phyloP scores from a whole-genome alignment of 139 green algal species.

The Raphidocelis subcapitata region DNA sequence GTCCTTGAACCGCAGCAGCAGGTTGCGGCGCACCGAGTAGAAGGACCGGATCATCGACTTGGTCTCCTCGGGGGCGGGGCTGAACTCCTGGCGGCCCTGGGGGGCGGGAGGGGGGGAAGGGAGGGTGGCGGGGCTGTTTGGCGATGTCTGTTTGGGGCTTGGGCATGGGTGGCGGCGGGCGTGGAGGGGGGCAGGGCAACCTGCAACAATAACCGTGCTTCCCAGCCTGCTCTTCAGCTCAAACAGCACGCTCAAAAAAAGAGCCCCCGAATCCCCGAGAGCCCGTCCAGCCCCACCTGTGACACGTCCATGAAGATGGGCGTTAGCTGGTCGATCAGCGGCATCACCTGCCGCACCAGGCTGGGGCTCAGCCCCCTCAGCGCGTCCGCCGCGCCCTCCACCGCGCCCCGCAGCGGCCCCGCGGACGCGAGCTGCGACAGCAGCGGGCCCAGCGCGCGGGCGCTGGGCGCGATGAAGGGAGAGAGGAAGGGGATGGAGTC shows the following conservation, averaged over 20 bases:
- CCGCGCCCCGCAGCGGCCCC: constrained; percentile 38
- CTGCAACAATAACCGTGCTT: no score
- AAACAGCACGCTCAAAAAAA: no score
- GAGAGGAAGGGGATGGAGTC: constrained; percentile 80
- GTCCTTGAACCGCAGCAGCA: constrained; percentile 86
- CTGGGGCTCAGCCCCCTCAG: constrained; percentile 56
- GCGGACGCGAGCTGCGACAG: constrained; percentile 66
- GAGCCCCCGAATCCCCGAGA: no score
- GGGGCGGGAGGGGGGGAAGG: neutral
- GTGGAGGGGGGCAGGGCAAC: no score
- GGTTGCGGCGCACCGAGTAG: constrained; percentile 77
- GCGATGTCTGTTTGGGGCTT: no score
- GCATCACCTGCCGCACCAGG: constrained; percentile 73
- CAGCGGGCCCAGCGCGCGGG: constrained; percentile 69
- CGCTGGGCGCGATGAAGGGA: constrained; percentile 74
- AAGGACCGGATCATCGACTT: constrained; percentile 63
- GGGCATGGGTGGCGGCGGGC: no score
- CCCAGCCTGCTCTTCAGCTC: neutral
- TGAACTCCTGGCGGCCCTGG: constrained; percentile 78
- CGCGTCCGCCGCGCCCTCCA: constrained; percentile 50
- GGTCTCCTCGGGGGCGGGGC: constrained; percentile 74
- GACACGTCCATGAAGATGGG: constrained; percentile 85
- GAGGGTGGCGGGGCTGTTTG: no score
- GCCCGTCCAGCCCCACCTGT: constrained; percentile 7
- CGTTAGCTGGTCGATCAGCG: constrained; percentile 87